Base-by-base conservation (phyloP, 1,284 basidiomycete species). In the Papiliotrema nemorosa region DNA sequence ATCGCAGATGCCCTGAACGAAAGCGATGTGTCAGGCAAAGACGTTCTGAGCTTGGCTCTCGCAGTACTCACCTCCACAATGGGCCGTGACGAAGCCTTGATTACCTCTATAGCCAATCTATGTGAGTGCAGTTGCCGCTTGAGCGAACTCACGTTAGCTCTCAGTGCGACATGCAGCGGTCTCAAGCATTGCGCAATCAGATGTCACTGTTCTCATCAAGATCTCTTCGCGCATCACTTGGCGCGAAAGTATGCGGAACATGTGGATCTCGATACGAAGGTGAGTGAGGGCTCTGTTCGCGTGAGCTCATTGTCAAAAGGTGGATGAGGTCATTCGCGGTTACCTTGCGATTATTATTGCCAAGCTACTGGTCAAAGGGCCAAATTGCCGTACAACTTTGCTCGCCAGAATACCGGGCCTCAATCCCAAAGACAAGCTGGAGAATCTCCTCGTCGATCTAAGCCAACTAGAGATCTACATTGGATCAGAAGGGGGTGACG, bases 261-360 rank as follows among this genome's bases (percentile, higher is more conserved):
- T 21, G 20, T 9, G 36, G 10, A 21, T 7, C 12, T 7, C 10
- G 10, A 38, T 18, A 38, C 36, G 12, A 21, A 41, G 10, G 39
- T 41, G 7, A 12, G 20, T 24, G 39, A 26, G 6, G 18, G 12
- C 1, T 16, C 18, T 14, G 21, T 13, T 35, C 13, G n/a, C 7
- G 26, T 13, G 44, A 21, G 31, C 14, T 34, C 4, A 45, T 18
- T 20, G n/a, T 14, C 25, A 38, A 18, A 14, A 34, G 24, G 12
- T 21, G 5, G 33, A 18, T 36, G 25, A 13, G 12, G n/a, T 38
- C 12, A 38, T 47, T 36, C 33, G 33, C 24, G 35, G 45, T 18
- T 47, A 47, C 45, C n/a, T 47, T 12, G 33, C 45, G 25, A 18
- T 47, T 4, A 20, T 47, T 14, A 7, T 47, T 3, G 33, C 35